Conservation (phyloP, 306 rosid genomes). For the Crotalaria pallida region DNA sequence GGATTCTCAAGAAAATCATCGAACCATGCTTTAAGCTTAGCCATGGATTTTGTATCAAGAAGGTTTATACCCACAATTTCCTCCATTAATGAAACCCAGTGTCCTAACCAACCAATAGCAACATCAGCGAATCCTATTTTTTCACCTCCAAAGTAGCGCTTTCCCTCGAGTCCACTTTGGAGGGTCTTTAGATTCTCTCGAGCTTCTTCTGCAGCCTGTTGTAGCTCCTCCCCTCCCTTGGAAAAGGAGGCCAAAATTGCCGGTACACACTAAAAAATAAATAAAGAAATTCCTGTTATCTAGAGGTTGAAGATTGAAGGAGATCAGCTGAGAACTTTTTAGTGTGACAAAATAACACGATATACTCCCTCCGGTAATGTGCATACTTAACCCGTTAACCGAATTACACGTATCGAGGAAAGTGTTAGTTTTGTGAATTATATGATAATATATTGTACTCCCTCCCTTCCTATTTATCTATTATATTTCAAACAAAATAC, state of each 20-base stretch:
- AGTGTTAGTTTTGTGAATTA: no score
- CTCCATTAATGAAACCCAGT: conserved; percentile 21
- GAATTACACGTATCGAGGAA: no score
- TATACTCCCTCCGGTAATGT: no score
- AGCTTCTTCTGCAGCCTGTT: conserved; percentile 36
- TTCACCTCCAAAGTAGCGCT: conserved; percentile 41
- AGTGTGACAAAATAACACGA: background rate
- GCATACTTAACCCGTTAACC: no score
- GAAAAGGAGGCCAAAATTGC: conserved; percentile 25
- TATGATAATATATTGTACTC: no score
- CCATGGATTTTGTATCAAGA: conserved; percentile 31
- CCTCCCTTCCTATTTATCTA: no score
- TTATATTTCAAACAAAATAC: no score
- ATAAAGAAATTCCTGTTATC: background rate
- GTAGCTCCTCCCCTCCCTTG: conserved; percentile 42
- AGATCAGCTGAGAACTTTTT: background rate
- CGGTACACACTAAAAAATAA: conserved; percentile 28
- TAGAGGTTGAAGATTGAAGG: background rate
- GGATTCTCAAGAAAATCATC: conserved; percentile 26
- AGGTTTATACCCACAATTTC: conserved; percentile 30
- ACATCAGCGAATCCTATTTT: conserved; percentile 40
- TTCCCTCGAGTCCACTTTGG: conserved; percentile 36
- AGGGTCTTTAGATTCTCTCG: conserved; percentile 41
- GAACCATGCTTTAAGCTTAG: conserved; percentile 37
- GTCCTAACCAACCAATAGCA: conserved; percentile 42